phyloP scores from a whole-genome alignment of 2,329 filamentous ascomycete species.

The Pseudogymnoascus sp. region DNA sequence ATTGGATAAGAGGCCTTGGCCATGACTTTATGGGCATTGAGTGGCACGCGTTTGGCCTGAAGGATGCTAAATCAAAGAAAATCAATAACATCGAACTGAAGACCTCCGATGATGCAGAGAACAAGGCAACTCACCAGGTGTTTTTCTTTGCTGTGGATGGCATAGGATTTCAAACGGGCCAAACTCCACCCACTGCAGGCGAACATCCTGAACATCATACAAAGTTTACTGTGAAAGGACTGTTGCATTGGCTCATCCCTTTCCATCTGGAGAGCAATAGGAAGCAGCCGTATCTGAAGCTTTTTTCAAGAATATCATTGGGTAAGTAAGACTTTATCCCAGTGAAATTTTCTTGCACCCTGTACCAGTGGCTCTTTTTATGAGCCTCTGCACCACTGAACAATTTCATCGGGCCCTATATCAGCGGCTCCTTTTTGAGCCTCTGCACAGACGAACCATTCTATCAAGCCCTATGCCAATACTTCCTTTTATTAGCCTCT shows the following conservation, averaged over 20 bases:
- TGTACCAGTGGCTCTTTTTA: background rate
- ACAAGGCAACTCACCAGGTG: conserved; percentile 34
- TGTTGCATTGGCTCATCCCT: conserved; percentile 47
- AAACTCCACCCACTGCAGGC: background rate
- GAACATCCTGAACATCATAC: conserved; percentile 10
- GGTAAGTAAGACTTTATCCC: conserved; percentile 31
- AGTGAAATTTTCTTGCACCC: too few relatives aligned
- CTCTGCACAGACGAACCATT: background rate
- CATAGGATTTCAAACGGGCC: background rate
- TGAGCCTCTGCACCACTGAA: background rate
- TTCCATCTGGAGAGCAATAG: conserved; percentile 33
- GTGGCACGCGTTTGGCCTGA: conserved; percentile 26
- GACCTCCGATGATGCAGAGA: conserved; percentile 25
- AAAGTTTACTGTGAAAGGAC: conserved; percentile 30
- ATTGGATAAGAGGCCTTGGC: conserved; percentile 31
- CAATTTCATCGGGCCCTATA: background rate
- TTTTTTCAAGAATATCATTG: conserved; percentile 50
- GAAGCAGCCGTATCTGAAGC: conserved; percentile 42
- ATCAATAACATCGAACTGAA: conserved; percentile 33
- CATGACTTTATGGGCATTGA: conserved; percentile 23
- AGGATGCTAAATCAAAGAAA: conserved; percentile 17
- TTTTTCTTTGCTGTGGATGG: conserved; percentile 50
- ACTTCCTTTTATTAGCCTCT: background rate
- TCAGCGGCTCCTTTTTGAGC: background rate
- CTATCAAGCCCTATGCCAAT: background rate